Percentiles rank a stretch among this genome's conserved stretches.
These are phyloP conservation scores for Fusarium pseudocircinatum DNA, from an alignment of 2,329 filamentous ascomycete species.

Conservation along the genomic window DNA sequence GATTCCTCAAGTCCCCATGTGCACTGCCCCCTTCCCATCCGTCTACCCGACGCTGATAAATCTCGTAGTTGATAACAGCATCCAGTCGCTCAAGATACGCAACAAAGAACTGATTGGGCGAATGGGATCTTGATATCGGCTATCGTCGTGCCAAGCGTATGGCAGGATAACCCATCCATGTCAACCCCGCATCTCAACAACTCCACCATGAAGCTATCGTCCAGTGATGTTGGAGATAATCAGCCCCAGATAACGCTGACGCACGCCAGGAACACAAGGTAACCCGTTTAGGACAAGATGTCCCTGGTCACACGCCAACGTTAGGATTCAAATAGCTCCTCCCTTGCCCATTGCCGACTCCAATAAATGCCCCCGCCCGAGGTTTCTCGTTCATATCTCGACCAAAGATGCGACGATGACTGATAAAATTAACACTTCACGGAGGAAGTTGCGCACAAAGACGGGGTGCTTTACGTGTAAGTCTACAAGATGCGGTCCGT, in stretches of 20 bases:
- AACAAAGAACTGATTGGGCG: background rate
- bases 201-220: background rate
- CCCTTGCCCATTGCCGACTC: rapidly evolving
- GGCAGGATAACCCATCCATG: background rate
- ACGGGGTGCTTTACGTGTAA: constrained; percentile 34
- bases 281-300: background rate
- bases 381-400: background rate
- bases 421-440: background rate
- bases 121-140: background rate
- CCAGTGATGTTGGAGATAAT: background rate
- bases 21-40: too few species aligned
- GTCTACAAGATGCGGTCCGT: rapidly evolving
- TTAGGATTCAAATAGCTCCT: background rate
- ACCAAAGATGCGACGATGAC: background rate
- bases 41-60: background rate
- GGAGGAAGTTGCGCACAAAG: constrained; percentile 23
- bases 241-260: background rate
- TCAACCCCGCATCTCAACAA: background rate
- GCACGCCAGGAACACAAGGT: background rate
- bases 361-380: background rate
- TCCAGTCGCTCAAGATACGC: background rate
- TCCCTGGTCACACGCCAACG: background rate
- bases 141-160: background rate
- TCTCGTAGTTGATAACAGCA: background rate
- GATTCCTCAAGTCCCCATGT: background rate